phyloP scores from a whole-genome alignment of 495 filamentous ascomycete species.

The Oleoguttula mirabilis region DNA sequence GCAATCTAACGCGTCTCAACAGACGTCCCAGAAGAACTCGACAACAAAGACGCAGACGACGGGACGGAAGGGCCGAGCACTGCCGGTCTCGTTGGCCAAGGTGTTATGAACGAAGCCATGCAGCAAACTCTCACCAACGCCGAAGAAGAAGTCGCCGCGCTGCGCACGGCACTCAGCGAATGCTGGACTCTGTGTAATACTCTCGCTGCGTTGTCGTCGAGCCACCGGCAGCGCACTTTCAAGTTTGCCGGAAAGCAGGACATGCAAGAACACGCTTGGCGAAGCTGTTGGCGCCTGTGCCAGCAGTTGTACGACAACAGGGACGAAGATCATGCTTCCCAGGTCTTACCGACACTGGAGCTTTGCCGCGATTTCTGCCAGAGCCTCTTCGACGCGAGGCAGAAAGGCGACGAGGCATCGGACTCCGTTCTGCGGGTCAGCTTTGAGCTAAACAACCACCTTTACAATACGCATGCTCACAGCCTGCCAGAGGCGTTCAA shows the following conservation, averaged over 20 bases:
- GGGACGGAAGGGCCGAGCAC: slow-evolving; percentile 15
- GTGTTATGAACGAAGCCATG: slow-evolving; percentile 24
- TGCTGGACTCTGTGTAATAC: slow-evolving; percentile 95
- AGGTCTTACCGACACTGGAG: slow-evolving; percentile 66
- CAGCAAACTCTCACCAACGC: slow-evolving; percentile 32
- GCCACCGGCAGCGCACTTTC: slow-evolving; percentile 68
- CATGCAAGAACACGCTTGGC: slow-evolving; percentile 75
- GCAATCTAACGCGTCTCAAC: too few species aligned
- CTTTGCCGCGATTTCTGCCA: slow-evolving; percentile 87
- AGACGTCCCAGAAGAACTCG: too few species aligned
- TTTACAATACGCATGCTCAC: slow-evolving; percentile 83
- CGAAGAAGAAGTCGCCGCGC: slow-evolving; percentile 55
- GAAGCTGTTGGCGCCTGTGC: slow-evolving; percentile 82
- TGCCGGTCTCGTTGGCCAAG: slow-evolving; percentile 15
- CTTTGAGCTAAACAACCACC: slow-evolving; percentile 89
- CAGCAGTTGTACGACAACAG: slow-evolving; percentile 73
- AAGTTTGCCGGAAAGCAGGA: slow-evolving; percentile 56
- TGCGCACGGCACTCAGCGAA: slow-evolving; percentile 69
- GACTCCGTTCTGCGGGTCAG: slow-evolving; percentile 83
- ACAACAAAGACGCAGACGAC: slow-evolving; percentile 18
- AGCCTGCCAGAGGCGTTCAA: slow-evolving; percentile 77
- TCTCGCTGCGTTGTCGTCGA: slow-evolving; percentile 69
- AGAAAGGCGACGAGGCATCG: slow-evolving; percentile 57
- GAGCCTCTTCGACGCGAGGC: slow-evolving; percentile 70
- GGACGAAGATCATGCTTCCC: slow-evolving; percentile 58